Conservation (phyloP, 2,329 filamentous ascomycete species). For the Xylariaceae sp. region DNA sequence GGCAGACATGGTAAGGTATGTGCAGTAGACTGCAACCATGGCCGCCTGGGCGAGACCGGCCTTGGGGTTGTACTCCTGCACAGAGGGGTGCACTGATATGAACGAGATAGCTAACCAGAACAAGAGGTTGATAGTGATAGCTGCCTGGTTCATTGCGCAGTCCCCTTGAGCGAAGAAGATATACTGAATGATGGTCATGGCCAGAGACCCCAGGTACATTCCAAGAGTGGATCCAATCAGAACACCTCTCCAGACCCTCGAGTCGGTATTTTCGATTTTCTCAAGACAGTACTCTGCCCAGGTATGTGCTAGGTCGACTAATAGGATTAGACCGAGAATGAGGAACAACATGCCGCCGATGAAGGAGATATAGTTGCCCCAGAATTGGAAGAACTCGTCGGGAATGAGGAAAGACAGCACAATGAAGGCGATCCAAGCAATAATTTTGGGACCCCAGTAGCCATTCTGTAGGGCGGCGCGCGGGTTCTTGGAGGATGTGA, state of each 20-base stretch:
- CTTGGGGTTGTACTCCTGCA: constrained; percentile 92
- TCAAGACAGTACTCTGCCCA: constrained; percentile 97
- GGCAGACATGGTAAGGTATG: constrained; percentile 96
- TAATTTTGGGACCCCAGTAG: constrained; percentile 97
- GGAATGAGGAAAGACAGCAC: constrained; percentile 95
- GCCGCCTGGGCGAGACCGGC: constrained; percentile 96
- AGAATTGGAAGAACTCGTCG: constrained; percentile 91
- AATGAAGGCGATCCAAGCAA: constrained; percentile 85
- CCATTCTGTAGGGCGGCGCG: constrained; percentile 93
- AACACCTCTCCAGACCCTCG: constrained; percentile 80
- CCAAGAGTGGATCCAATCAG: constrained; percentile 90
- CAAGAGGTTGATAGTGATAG: constrained; percentile 91
- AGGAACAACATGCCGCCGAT: constrained; percentile 91
- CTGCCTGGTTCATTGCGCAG: constrained; percentile 96
- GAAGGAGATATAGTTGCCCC: constrained; percentile 93
- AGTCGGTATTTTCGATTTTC: constrained; percentile 91
- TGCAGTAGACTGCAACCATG: constrained; percentile 98
- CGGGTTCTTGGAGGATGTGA: constrained; percentile 84
- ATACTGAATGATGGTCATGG: constrained; percentile 97
- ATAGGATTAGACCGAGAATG: constrained; percentile 85
- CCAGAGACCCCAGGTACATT: constrained; percentile 91
- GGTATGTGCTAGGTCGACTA: constrained; percentile 93
- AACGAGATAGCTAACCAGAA: constrained; percentile 81
- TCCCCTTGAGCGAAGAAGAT: constrained; percentile 85
- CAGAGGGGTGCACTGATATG: constrained; percentile 85